Percentiles rank a stretch among this genome's conserved stretches.
Conservation (phyloP, 2,329 filamentous ascomycete genomes). For the Aspergillus awamori region DNA sequence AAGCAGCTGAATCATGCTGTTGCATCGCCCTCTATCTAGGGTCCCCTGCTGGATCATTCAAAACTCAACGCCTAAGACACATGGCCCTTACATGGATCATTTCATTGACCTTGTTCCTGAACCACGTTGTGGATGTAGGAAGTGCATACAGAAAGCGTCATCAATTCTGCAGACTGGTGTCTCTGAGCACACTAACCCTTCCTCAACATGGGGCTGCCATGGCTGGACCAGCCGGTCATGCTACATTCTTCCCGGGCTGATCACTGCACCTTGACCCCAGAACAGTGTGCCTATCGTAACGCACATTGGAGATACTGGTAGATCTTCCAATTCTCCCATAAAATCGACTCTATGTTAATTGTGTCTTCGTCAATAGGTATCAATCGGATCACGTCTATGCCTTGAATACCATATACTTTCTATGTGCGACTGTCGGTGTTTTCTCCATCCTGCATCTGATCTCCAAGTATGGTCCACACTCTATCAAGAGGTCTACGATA, state of each 20-base stretch:
- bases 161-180: not conserved
- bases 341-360: not conserved
- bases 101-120: not conserved
- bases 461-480: conserved; percentile 32
- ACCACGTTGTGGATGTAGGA: not conserved
- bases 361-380: conserved; percentile 46
- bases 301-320: conserved; percentile 38
- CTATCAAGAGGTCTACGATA: conserved; percentile 26
- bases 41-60: not conserved
- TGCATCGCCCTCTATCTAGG: not conserved
- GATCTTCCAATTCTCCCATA: not conserved
- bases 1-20: not conserved
- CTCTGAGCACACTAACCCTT: not conserved
- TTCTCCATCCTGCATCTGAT: conserved; percentile 50
- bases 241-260: conserved; percentile 35
- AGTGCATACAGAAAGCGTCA: not conserved
- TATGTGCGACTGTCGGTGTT: conserved; percentile 52
- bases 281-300: conserved; percentile 34
- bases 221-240: conserved; percentile 37
- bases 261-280: conserved; percentile 32
- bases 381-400: conserved; percentile 58
- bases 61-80: not conserved
- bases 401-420: conserved; percentile 57
- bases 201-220: conserved; percentile 26
- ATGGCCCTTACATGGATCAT: not conserved